phyloP scores from a whole-genome alignment of 805 yeast genomes.

The Cyberlindnera subsufficiens region DNA sequence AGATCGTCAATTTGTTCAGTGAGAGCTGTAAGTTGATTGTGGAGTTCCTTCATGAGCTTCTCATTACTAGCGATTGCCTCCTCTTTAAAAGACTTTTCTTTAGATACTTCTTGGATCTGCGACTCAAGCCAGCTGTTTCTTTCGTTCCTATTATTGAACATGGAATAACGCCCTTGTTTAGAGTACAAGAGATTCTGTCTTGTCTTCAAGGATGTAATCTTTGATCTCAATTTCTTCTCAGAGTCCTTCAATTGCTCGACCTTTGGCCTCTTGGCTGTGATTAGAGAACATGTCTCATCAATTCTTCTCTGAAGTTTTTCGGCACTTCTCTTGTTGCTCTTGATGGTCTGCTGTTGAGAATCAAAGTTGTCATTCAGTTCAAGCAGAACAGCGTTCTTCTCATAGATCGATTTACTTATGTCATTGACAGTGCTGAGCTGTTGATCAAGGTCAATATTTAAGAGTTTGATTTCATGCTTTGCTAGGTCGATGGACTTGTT shows the following conservation, averaged over 20 bases:
- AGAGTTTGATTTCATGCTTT: constrained; percentile 43
- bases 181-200: constrained; percentile 56
- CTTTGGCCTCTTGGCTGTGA: constrained; percentile 35
- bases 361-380: constrained; percentile 31
- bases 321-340: constrained; percentile 17
- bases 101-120: constrained; percentile 38
- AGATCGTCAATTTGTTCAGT: constrained; percentile 28
- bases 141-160: constrained; percentile 48
- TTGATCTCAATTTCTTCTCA: constrained; percentile 36
- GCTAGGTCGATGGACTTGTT: constrained; percentile 40
- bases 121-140: constrained; percentile 61
- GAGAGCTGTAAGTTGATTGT: constrained; percentile 18
- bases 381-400: constrained; percentile 39
- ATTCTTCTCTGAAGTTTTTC: constrained; percentile 22
- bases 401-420: constrained; percentile 40
- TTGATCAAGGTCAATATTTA: constrained; percentile 52
- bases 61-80: constrained; percentile 23
- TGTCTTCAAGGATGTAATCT: constrained; percentile 37
- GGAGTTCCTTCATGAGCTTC: constrained; percentile 4
- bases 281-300: constrained; percentile 29
- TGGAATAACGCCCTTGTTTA: constrained; percentile 64
- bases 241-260: constrained; percentile 31
- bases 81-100: constrained; percentile 16
- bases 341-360: constrained; percentile 28
- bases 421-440: constrained; percentile 45